Evolutionary conservation across 176 grass and related monocot species (phyloP).

Genomic region (Bothriochloa decipiens): DNA sequence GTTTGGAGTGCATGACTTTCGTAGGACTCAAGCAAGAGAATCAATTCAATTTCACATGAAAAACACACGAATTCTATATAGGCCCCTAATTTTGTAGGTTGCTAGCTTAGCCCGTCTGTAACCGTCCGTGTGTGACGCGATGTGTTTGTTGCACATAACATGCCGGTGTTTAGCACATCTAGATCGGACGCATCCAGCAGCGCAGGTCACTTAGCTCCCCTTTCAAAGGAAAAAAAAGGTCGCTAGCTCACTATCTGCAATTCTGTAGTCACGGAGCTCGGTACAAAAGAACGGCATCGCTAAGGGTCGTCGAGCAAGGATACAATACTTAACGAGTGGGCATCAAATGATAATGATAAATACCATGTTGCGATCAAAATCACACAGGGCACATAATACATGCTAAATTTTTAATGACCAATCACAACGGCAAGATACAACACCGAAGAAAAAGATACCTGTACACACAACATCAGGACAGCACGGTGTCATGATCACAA

Average conservation of each 20-base stretch:
- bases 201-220: no score
- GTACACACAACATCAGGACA: neutral
- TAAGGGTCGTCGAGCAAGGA: neutral
- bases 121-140: no score
- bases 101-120: no score
- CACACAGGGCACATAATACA: neutral
- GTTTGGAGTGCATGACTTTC: no score
- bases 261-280: neutral
- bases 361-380: neutral
- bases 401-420: neutral
- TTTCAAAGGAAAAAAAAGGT: no score
- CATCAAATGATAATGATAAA: neutral
- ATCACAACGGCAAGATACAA: neutral
- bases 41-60: no score
- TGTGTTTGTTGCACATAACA: no score
- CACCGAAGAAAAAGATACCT: neutral
- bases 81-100: no score
- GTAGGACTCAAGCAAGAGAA: no score
- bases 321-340: neutral
- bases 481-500: neutral
- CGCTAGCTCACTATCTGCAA: neutral
- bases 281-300: neutral
- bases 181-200: no score
- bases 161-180: no score
- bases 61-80: no score